Evolutionary conservation across 441 rosid genomes (phyloP), one percentile per base, ranked within the genome.

Genomic region (Erysimum pusillum): DNA sequence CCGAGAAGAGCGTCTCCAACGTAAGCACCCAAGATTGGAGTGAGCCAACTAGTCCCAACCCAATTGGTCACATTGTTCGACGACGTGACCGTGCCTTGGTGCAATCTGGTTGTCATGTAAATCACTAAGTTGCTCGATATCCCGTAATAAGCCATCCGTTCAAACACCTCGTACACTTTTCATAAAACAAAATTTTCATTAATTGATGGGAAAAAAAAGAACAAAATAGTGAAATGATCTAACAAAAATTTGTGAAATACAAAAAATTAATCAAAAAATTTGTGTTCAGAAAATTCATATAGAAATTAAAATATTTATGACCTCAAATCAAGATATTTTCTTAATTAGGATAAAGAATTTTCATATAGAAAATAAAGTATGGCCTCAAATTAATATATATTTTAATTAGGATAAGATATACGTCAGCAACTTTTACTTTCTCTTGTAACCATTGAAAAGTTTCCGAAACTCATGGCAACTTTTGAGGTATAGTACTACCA

Each of bases 101-200:
- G 87, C 63, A 89, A 80, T 54, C 74, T 75, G 2, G 54, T 59
- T 4, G 85, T 79, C 71, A 87, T 63, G 62, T 80, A 89, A 34
- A 85, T 56, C 53, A 87, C 88, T 5, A 87, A 35, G 63, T 89
- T 89, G 60, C 89, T 80, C 7, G 87, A 83, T 79, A 89, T 87
- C 13, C 93, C 90, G 7, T 85, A 82, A 59, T 83, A 87, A n/a
- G 89, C 91, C 93, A 89, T 84, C 34, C 91, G 69, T 80, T 89
- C 93, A 57, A 87, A 85, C 61, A 76, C 79, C 71, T 89, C 86
- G 76, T 87, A 85, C 61, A 81, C 93, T 89, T 2, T 11, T 44
- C 13, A 63, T 0, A 9, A 12, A 8, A 35, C 3, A 62, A 53
- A 17, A 42, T 42, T 17, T 12, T 14, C 4, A 51, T 42, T 44